Evolutionary conservation across 805 yeast genomes (phyloP).

Genomic region (Isabelozyma rhagii): DNA sequence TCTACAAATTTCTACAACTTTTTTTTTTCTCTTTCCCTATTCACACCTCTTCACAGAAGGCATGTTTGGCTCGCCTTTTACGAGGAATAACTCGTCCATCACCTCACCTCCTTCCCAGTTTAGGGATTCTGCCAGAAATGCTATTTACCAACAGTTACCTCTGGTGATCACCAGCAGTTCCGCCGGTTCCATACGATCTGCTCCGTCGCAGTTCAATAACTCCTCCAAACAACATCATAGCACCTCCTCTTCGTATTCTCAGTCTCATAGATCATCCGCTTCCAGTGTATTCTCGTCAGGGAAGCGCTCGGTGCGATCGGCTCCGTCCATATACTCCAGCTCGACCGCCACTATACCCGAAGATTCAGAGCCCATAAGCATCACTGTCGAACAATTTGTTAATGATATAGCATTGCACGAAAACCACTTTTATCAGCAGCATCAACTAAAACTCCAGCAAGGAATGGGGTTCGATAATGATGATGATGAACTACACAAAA

Average conservation of each 20-base stretch:
- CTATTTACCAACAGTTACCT: constrained; percentile 41
- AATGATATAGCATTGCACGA: constrained; percentile 41
- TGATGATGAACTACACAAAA: constrained; percentile 29
- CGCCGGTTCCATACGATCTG: constrained; percentile 37
- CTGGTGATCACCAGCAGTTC: constrained; percentile 18
- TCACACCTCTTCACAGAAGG: neutral
- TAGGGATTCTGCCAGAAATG: constrained; percentile 41
- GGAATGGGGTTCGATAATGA: constrained; percentile 6
- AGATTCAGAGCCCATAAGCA: constrained; percentile 39
- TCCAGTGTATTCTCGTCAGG: constrained; percentile 35
- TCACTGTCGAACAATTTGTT: constrained; percentile 41
- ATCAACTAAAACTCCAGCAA: constrained; percentile 3
- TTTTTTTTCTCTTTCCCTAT: neutral
- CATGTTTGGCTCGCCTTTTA: constrained; percentile 31
- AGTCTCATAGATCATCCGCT: constrained; percentile 32
- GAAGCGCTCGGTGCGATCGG: constrained; percentile 38
- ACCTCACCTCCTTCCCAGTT: constrained; percentile 36
- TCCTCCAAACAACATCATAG: constrained; percentile 7
- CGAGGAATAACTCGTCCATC: constrained; percentile 18
- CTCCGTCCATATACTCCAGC: constrained; percentile 40
- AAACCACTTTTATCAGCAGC: constrained; percentile 18
- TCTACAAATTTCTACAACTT: neutral
- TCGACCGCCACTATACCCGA: constrained; percentile 45
- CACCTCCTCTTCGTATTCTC: neutral
- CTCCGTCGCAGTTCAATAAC: constrained; percentile 30